Base-by-base conservation (phyloP, 2,329 filamentous ascomycete genomes). In the Aspergillus alliaceus region DNA sequence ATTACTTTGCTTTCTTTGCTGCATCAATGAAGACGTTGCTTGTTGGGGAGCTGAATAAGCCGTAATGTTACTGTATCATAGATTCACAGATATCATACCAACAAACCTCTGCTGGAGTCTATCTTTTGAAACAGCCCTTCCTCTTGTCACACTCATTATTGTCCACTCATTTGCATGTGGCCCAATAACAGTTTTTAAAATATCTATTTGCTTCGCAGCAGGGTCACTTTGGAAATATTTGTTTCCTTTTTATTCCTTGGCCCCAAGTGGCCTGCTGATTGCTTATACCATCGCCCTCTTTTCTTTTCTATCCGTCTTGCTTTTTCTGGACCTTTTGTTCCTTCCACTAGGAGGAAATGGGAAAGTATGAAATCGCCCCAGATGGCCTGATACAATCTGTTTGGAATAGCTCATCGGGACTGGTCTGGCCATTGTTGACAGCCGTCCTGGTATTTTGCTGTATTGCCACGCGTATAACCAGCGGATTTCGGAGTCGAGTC, bases 401-500 rank as follows among this genome's bases (percentile, higher is more conserved):
- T n/a, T 64, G 63, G 34, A 65, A 69, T 37, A 58, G 50, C 15
- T 25, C 67, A 18, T 58, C 64, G 25, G 46, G 63, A 12, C 31
- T 68, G 39, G 67, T 58, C 9, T 68, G 69, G 64, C 63, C 66
- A 20, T 68, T 61, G 1, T 53, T 74, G 14, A 51, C 72, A 14
- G 65, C 65, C 4, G 48, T 67, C 15, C 51, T 77, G 12, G 51
- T 72, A 14, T 61, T 69, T 15, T 58, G 69, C 42, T 76, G 74
- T 53, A 66, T 78, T 53, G 59, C 67, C 20, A 79, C 75, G 9
- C 75, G 78, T 44, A 63, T 76, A 40, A 62, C 72, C 49, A 75
- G 70, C 4, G 76, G 72, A 11, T 32, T 78, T 14, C 69, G 67
- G 40, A 72, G 70, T 51, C 60, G 61, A n/a, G 65, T 65, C 27